These are phyloP conservation scores for Steccherinum ochraceum DNA, from an alignment of 768 basidiomycete species.

Conservation along the genomic window DNA sequence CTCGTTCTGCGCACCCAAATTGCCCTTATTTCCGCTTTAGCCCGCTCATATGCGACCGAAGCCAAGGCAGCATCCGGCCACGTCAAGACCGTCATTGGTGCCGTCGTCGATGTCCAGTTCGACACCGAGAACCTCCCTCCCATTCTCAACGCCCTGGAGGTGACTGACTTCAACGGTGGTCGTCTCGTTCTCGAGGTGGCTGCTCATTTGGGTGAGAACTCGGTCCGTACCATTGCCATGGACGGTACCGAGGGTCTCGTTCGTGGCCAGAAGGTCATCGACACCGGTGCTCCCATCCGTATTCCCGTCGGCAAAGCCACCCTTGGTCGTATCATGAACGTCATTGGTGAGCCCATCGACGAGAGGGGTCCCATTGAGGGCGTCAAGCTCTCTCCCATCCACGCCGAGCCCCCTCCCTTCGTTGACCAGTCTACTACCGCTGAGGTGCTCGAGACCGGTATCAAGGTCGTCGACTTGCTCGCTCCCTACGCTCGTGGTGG, in stretches of 20 bases:
- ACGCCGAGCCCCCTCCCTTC: slow-evolving; percentile 95
- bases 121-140: slow-evolving; percentile 92
- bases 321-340: slow-evolving; percentile 99
- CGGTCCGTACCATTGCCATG: slow-evolving; percentile 99
- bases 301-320: slow-evolving; percentile 94
- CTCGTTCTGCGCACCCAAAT: slow-evolving; percentile 2
- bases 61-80: slow-evolving; percentile 65
- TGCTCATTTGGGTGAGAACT: slow-evolving; percentile 98
- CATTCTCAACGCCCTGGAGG: slow-evolving; percentile 98
- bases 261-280: slow-evolving; percentile 94
- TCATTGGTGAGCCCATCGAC: slow-evolving; percentile 99
- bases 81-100: slow-evolving; percentile 99
- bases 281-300: slow-evolving; percentile 94
- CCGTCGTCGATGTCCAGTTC: slow-evolving; percentile 99
- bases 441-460: slow-evolving; percentile 98
- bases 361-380: slow-evolving; percentile 99
- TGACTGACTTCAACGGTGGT: slow-evolving; percentile 88
- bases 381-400: slow-evolving; percentile 87
- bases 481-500: slow-evolving; percentile 99
- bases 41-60: slow-evolving; percentile 90
- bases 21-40: slow-evolving; percentile 29
- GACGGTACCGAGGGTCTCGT: slow-evolving; percentile 99
- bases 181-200: slow-evolving; percentile 99
- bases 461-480: slow-evolving; percentile 99
- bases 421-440: slow-evolving; percentile 99